Percentiles rank a stretch among this genome's conserved stretches.
Evolutionary conservation across 2,329 filamentous ascomycete species (phyloP).

Genomic region (Aschersonia sp.): DNA sequence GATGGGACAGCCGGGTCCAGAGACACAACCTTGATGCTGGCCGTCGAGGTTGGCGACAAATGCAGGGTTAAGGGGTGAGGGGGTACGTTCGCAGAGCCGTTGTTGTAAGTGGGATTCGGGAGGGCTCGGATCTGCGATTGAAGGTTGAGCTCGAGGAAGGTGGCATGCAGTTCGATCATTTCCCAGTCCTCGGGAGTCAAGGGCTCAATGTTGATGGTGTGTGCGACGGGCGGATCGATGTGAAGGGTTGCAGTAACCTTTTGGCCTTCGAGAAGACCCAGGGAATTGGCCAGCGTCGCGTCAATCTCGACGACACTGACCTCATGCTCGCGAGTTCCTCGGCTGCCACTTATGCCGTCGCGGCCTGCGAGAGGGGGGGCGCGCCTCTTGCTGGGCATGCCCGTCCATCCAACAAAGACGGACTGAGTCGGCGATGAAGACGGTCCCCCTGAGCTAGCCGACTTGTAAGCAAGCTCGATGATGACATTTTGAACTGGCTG

Average conservation of each 20-base stretch:
- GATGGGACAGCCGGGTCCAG: conserved; percentile 59
- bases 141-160: conserved; percentile 87
- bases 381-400: conserved; percentile 86
- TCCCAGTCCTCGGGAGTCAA: conserved; percentile 95
- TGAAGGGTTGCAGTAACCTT: conserved; percentile 63
- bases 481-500: conserved; percentile 91
- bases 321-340: conserved; percentile 59
- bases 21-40: conserved; percentile 75
- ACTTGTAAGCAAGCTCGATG: conserved; percentile 68
- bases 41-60: conserved; percentile 87
- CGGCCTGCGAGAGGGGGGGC: conserved; percentile 57
- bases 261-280: conserved; percentile 69
- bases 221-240: conserved; percentile 76
- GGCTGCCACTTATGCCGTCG: conserved; percentile 51
- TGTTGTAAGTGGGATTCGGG: conserved; percentile 62
- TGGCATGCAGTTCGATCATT: conserved; percentile 94
- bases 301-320: conserved; percentile 72
- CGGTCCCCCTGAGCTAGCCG: conserved; percentile 27
- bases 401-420: conserved; percentile 88
- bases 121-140: conserved; percentile 84
- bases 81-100: conserved; percentile 33
- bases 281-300: conserved; percentile 60
- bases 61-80: conserved; percentile 80
- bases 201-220: conserved; percentile 94
- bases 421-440: conserved; percentile 44